Conservation (phyloP, 768 basidiomycete genomes). For the Leccinum barrowsii region DNA sequence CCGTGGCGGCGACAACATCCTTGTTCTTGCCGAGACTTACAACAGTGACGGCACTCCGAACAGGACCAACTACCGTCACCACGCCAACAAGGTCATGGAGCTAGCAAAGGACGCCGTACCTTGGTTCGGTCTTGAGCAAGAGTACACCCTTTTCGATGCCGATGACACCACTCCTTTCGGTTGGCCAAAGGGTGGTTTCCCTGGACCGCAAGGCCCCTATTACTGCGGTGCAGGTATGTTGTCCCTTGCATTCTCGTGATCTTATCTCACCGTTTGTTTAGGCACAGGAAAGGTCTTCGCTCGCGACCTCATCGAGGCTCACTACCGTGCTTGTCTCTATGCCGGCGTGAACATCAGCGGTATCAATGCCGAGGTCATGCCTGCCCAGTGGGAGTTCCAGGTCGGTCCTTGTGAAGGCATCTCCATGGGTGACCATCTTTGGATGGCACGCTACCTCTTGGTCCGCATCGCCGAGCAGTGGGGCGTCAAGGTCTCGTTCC, state of each 20-base stretch:
- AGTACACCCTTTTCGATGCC: constrained; percentile 94
- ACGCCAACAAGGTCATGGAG: constrained; percentile 95
- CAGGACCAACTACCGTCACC: constrained; percentile 92
- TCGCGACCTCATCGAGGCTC: constrained; percentile 97
- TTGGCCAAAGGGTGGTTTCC: constrained; percentile 99
- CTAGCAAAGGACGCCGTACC: constrained; percentile 74
- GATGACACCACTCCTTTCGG: constrained; percentile 83
- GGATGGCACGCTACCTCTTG: constrained; percentile 98
- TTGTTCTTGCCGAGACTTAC: constrained; percentile 96
- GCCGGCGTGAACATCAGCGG: constrained; percentile 96
- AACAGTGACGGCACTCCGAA: constrained; percentile 99
- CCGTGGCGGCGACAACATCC: constrained; percentile 97
- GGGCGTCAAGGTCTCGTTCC: constrained; percentile 97
- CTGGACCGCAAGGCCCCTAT: constrained; percentile 98
- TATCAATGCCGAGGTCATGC: constrained; percentile 99
- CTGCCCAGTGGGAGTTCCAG: constrained; percentile 99
- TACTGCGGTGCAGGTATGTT: constrained; percentile 93
- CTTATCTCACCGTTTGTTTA: constrained; percentile 29
- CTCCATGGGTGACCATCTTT: constrained; percentile 98
- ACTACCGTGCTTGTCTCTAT: constrained; percentile 96
- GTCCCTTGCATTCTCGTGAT: not conserved
- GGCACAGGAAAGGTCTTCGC: constrained; percentile 97
- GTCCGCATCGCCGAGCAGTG: constrained; percentile 96
- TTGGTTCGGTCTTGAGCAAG: constrained; percentile 99
- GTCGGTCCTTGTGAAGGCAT: constrained; percentile 98